Evolutionary conservation across 2,329 filamentous ascomycete genomes (phyloP).

Genomic region (Monosporascus sp.): DNA sequence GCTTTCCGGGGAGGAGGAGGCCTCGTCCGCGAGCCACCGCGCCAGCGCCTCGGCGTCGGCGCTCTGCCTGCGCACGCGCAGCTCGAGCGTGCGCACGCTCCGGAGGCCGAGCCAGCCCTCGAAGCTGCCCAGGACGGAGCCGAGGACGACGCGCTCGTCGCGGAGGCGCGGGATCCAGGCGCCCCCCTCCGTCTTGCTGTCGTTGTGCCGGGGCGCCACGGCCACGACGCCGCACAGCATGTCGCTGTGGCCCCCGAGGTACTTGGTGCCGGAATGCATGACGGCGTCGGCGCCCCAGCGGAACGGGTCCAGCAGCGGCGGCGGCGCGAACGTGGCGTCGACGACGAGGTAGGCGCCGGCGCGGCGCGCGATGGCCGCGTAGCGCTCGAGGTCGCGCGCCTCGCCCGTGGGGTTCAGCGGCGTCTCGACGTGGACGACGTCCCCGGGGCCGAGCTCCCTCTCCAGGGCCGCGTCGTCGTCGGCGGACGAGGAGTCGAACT

Average conservation of each 20-base stretch:
- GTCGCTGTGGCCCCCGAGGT: slow-evolving; percentile 92
- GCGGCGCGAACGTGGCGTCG: slow-evolving; percentile 89
- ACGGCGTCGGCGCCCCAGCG: slow-evolving; percentile 73
- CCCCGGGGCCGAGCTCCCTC: slow-evolving; percentile 65
- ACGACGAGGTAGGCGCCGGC: slow-evolving; percentile 73
- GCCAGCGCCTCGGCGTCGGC: slow-evolving; percentile 65
- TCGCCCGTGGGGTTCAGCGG: slow-evolving; percentile 87
- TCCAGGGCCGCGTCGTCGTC: slow-evolving; percentile 18
- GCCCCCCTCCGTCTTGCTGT: background rate
- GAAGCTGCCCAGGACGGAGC: slow-evolving; percentile 79
- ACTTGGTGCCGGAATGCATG: slow-evolving; percentile 94
- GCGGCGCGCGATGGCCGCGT: slow-evolving; percentile 65
- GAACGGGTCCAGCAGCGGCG: slow-evolving; percentile 84
- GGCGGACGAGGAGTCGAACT: slow-evolving; percentile 55
- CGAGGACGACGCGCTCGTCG: slow-evolving; percentile 69
- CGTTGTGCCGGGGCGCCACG: slow-evolving; percentile 44
- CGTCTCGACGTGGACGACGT: slow-evolving; percentile 88
- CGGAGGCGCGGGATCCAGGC: slow-evolving; percentile 55
- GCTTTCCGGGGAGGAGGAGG: slow-evolving; percentile 14
- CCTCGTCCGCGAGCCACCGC: slow-evolving; percentile 53
- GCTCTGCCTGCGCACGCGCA: slow-evolving; percentile 75
- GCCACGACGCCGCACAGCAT: slow-evolving; percentile 82
- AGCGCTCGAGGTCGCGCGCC: slow-evolving; percentile 66
- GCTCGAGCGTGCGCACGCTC: slow-evolving; percentile 77
- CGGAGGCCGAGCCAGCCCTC: slow-evolving; percentile 90